These are phyloP conservation scores for Taiozyma sp. DNA, from an alignment of 1,139 yeast genomes.

Conservation along the genomic window DNA sequence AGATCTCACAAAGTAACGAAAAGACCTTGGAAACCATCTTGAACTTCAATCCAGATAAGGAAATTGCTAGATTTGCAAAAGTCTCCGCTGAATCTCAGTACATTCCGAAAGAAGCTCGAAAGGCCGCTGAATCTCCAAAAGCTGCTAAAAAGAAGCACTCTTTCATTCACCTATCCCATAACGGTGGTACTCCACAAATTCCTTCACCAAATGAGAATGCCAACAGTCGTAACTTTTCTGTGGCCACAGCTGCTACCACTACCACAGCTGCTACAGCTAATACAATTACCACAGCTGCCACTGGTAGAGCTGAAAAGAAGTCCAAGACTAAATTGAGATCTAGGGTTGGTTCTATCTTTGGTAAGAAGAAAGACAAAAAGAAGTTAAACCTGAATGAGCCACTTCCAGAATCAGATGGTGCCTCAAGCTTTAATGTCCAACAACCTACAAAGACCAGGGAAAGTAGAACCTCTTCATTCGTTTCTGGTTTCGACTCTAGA, in stretches of 20 bases:
- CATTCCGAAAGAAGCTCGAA: slow-evolving; percentile 22
- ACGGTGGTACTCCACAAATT: not conserved
- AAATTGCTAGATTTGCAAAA: slow-evolving; percentile 50
- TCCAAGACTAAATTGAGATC: slow-evolving; percentile 51
- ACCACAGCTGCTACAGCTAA: slow-evolving; percentile 9
- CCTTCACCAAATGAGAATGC: not conserved
- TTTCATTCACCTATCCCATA: slow-evolving; percentile 1
- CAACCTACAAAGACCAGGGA: slow-evolving; percentile 10
- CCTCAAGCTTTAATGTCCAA: slow-evolving; percentile 15
- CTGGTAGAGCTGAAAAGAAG: slow-evolving; percentile 10
- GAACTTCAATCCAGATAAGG: slow-evolving; percentile 52
- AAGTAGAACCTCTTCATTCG: slow-evolving; percentile 20
- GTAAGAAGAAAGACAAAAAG: slow-evolving; percentile 44
- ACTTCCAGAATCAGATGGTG: slow-evolving; percentile 21
- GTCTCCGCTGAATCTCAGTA: slow-evolving; percentile 28
- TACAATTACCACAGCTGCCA: slow-evolving; percentile 9
- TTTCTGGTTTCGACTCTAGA: slow-evolving; percentile 5
- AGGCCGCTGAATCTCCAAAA: slow-evolving; percentile 23
- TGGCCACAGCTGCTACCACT: slow-evolving; percentile 20
- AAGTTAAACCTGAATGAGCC: slow-evolving; percentile 8
- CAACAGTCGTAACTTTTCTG: slow-evolving; percentile 18
- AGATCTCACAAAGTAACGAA: slow-evolving; percentile 52
- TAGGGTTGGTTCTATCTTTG: slow-evolving; percentile 80
- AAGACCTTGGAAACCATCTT: slow-evolving; percentile 60
- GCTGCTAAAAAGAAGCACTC: slow-evolving; percentile 6